Conservation (phyloP, 768 basidiomycete species). For the Termitomyces sp. region DNA sequence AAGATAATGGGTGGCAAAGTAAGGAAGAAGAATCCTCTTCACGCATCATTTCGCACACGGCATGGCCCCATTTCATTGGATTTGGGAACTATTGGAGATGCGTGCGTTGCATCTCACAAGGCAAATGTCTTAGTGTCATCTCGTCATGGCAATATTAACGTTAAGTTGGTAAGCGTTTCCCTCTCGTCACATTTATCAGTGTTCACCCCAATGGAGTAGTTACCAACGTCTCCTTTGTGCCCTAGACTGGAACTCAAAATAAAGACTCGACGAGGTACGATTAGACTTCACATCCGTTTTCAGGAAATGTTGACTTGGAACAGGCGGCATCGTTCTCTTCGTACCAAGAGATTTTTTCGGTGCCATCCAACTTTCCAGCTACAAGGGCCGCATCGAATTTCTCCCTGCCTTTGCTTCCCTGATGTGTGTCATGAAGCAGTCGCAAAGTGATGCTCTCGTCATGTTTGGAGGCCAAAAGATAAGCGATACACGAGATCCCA, state of each 20-base stretch:
- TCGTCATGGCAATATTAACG: slow-evolving; percentile 31
- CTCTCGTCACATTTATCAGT: not conserved
- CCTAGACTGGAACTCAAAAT: slow-evolving; percentile 35
- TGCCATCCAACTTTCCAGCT: slow-evolving; percentile 22
- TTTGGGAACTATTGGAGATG: slow-evolving; percentile 32
- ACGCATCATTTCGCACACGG: slow-evolving; percentile 39
- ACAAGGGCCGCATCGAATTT: slow-evolving; percentile 19
- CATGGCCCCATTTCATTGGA: slow-evolving; percentile 33
- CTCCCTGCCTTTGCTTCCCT: slow-evolving; percentile 23
- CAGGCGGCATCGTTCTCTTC: slow-evolving; percentile 22
- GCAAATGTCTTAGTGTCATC: slow-evolving; percentile 33
- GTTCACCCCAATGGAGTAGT: slow-evolving; percentile 14
- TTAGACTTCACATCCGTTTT: not conserved
- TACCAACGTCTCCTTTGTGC: slow-evolving; percentile 24
- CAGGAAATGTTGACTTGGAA: not conserved
- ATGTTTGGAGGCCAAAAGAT: slow-evolving; percentile 26
- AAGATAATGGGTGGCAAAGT: slow-evolving; percentile 18
- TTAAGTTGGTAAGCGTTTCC: slow-evolving; percentile 30
- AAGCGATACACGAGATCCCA: slow-evolving; percentile 18
- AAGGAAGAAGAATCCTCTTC: slow-evolving; percentile 23
- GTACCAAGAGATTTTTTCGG: slow-evolving; percentile 24
- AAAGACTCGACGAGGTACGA: slow-evolving; percentile 27
- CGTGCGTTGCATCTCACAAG: slow-evolving; percentile 19
- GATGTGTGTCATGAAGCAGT: slow-evolving; percentile 23
- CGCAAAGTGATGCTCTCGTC: slow-evolving; percentile 31